Percentiles rank a stretch among this genome's conserved stretches.
phyloP scores from a whole-genome alignment of 2,329 filamentous ascomycete genomes.

The Albifimbria verrucaria region DNA sequence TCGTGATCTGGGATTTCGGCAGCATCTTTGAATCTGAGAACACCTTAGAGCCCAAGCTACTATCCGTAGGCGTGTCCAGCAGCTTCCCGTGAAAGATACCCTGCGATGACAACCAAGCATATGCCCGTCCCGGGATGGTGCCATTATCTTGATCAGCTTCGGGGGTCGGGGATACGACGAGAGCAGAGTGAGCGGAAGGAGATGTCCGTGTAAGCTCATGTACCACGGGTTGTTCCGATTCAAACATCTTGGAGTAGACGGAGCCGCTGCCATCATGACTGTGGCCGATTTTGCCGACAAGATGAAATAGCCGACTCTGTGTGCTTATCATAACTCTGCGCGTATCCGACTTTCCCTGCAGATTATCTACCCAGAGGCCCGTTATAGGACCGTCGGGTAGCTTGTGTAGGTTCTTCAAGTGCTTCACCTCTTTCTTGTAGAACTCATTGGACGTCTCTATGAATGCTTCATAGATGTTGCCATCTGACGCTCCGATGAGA shows the following conservation, averaged over 20 bases:
- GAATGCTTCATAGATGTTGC: slow-evolving; percentile 90
- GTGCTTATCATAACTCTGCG: slow-evolving; percentile 79
- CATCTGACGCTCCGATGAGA: slow-evolving; percentile 84
- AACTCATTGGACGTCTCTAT: slow-evolving; percentile 95
- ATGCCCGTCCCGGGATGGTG: slow-evolving; percentile 66
- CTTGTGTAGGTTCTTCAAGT: slow-evolving; percentile 79
- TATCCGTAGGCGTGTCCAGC: slow-evolving; percentile 54
- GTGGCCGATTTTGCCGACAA: slow-evolving; percentile 72
- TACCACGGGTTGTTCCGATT: slow-evolving; percentile 74
- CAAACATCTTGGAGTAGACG: slow-evolving; percentile 84
- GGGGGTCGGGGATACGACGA: slow-evolving; percentile 76
- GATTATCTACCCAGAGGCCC: slow-evolving; percentile 78
- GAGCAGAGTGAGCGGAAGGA: slow-evolving; percentile 55
- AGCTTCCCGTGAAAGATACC: slow-evolving; percentile 87
- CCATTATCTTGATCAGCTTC: slow-evolving; percentile 55
- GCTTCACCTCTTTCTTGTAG: slow-evolving; percentile 92
- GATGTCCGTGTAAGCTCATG: slow-evolving; percentile 65
- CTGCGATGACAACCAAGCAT: slow-evolving; percentile 86
- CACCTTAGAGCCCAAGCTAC: slow-evolving; percentile 67
- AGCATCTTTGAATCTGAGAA: slow-evolving; percentile 79
- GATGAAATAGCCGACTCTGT: slow-evolving; percentile 72
- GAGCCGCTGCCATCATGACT: slow-evolving; percentile 78
- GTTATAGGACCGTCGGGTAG: slow-evolving; percentile 79
- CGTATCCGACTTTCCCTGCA: slow-evolving; percentile 66
- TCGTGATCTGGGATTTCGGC: slow-evolving; percentile 68